Percentiles rank a stretch among this genome's conserved stretches.
These are phyloP conservation scores for Papiliotrema flavescens DNA, from an alignment of 1,284 basidiomycete species.

Conservation along the genomic window DNA sequence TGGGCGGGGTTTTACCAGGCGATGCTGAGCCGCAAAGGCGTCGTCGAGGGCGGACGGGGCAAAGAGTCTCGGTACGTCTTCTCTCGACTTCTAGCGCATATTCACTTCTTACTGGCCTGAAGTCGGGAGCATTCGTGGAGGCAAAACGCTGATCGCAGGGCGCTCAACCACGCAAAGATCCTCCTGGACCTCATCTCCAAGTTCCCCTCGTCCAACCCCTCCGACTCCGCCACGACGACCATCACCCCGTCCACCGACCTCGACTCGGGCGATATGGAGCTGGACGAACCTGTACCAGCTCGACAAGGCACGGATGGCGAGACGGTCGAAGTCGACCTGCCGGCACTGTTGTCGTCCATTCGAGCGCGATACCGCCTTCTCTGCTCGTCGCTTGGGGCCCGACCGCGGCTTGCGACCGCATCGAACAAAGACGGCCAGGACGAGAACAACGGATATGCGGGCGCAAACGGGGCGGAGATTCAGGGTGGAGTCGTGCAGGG, in stretches of 20 bases:
- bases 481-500: conserved; percentile 28
- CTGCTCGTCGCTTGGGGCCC: conserved; percentile 75
- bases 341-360: conserved; percentile 73
- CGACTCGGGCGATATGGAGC: background rate
- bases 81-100: too few relatives aligned
- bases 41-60: conserved; percentile 21
- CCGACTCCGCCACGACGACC: conserved; percentile 12
- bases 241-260: background rate
- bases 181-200: conserved; percentile 67
- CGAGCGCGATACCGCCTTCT: conserved; percentile 81
- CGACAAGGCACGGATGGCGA: background rate
- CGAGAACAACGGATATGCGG: background rate
- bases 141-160: conserved; percentile 40
- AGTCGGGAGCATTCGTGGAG: background rate
- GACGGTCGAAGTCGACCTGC: conserved; percentile 53
- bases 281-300: background rate
- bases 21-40: conserved; percentile 42
- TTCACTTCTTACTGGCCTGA: background rate
- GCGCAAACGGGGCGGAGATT: background rate
- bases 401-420: conserved; percentile 54
- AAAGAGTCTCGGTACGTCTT: conserved; percentile 33
- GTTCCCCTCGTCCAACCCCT: conserved; percentile 74
- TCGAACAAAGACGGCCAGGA: conserved; percentile 5
- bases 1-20: conserved; percentile 69
- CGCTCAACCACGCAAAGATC: conserved; percentile 61